Percentiles rank a stretch among this genome's conserved stretches.
Evolutionary conservation across 345 rosid genomes (phyloP).

Genomic region (Kandelia obovata): DNA sequence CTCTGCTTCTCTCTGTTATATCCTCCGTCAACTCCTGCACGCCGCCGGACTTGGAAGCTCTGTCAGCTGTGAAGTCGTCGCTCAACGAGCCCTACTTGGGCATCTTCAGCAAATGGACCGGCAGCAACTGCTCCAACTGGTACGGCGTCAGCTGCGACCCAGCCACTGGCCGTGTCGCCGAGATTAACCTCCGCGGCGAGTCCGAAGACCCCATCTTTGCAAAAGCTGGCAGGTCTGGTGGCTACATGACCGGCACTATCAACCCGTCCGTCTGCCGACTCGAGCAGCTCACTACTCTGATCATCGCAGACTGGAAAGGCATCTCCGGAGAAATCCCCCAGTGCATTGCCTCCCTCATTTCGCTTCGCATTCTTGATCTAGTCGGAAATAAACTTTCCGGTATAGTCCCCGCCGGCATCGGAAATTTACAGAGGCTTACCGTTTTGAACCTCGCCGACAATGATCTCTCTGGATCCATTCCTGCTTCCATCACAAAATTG

Average conservation of each 20-base stretch:
- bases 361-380: conserved; percentile 74
- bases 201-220: conserved; percentile 80
- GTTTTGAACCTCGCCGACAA: conserved; percentile 85
- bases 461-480: conserved; percentile 59
- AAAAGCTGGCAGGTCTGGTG: conserved; percentile 69
- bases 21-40: conserved; percentile 44
- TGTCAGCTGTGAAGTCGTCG: conserved; percentile 55
- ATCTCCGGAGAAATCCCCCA: conserved; percentile 66
- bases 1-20: conserved; percentile 24
- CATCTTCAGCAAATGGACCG: conserved; percentile 68
- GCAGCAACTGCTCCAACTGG: conserved; percentile 60
- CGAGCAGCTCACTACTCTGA: conserved; percentile 51
- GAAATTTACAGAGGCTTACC: conserved; percentile 52
- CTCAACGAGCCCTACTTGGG: conserved; percentile 71
- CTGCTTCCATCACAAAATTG: conserved; percentile 57
- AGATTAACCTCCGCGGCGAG: conserved; percentile 83
- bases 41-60: conserved; percentile 53
- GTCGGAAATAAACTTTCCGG: conserved; percentile 75
- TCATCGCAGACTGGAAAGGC: conserved; percentile 87
- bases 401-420: conserved; percentile 55
- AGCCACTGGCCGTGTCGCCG: conserved; percentile 57
- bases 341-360: conserved; percentile 54
- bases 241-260: conserved; percentile 82
- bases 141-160: conserved; percentile 86
- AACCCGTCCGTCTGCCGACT: conserved; percentile 71